Evolutionary conservation across 2,329 filamentous ascomycete genomes (phyloP).

Genomic region (Hypocrella siamensis): DNA sequence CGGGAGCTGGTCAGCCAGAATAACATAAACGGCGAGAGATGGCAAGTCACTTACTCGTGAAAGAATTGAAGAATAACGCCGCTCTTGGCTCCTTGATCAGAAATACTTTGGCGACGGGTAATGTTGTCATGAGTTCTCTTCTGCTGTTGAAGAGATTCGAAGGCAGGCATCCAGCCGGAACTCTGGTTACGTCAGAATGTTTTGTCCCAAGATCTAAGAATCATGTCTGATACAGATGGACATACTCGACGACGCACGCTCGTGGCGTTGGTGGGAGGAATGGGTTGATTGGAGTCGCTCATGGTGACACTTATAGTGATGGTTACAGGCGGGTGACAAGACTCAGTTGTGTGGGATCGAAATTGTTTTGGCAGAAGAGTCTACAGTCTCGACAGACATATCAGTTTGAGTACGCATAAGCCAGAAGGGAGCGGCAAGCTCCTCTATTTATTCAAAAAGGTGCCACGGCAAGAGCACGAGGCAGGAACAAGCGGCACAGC

Average conservation of each 20-base stretch:
- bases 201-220: no score
- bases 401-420: no score
- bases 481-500: no score
- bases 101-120: constrained; percentile 39
- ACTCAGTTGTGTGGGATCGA: no score
- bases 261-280: constrained; percentile 6
- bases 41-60: constrained; percentile 30
- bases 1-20: background rate
- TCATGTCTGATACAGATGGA: no score
- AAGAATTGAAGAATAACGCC: constrained; percentile 40
- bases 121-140: constrained; percentile 31
- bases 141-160: constrained; percentile 33
- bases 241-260: constrained; percentile 15
- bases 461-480: no score
- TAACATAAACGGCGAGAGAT: background rate
- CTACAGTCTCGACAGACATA: no score
- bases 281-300: constrained; percentile 12
- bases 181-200: no score
- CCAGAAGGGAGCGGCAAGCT: no score
- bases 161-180: constrained; percentile 29
- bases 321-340: background rate
- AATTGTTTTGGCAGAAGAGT: no score
- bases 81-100: constrained; percentile 32
- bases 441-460: no score
- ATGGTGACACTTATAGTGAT: constrained; percentile 8